A percentile compares a stretch with the other conserved stretches of the same genome.
Conservation (phyloP, 140 eudicot species). For the Oenanthe javanica region DNA sequence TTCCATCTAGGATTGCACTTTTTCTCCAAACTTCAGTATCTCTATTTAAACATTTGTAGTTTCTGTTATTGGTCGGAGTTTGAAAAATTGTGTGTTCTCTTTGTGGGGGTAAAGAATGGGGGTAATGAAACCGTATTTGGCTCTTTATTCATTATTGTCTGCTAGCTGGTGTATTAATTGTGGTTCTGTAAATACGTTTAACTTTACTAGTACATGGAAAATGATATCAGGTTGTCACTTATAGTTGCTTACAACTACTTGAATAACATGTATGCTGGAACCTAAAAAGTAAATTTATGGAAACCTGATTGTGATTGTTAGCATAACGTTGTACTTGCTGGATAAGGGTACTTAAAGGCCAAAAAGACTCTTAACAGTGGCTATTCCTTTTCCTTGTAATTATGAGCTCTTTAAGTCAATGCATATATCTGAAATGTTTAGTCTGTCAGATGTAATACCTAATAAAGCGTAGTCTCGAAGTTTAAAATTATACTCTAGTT, state of each 20-base stretch:
- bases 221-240: not conserved
- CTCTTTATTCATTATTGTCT: not conserved
- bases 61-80: not conserved
- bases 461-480: not conserved
- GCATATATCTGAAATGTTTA: not conserved
- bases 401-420: not conserved
- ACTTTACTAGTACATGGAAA: not conserved
- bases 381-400: not conserved
- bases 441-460: not conserved
- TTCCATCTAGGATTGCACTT: not conserved
- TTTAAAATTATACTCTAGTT: not conserved
- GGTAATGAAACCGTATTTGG: not conserved
- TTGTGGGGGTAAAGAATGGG: not conserved
- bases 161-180: not conserved
- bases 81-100: not conserved
- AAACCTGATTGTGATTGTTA: not conserved
- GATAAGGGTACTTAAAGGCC: not conserved
- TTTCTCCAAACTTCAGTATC: not conserved
- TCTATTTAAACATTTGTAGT: not conserved
- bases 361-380: not conserved
- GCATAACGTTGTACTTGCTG: not conserved
- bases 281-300: not conserved
- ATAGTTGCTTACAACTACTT: not conserved
- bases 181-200: not conserved
- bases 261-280: not conserved